Base-by-base conservation (phyloP, 2,329 filamentous ascomycete genomes). In the Dactylellina sp. region DNA sequence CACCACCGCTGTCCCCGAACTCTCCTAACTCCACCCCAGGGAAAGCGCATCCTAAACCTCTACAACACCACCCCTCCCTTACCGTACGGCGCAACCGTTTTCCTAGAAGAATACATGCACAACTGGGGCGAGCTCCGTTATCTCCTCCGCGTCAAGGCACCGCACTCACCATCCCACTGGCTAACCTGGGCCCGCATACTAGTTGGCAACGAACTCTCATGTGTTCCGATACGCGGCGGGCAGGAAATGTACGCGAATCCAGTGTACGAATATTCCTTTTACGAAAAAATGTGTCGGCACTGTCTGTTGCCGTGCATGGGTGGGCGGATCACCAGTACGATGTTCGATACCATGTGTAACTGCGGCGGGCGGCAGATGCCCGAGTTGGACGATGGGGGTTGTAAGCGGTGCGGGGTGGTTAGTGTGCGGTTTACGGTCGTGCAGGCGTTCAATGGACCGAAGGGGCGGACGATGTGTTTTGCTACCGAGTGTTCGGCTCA, bases 201-300 rank as follows among this genome's bases (percentile, higher is more conserved):
- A 12, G 46, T n/a, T 11, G 63, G 53, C 6, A 32, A 53, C n/a
- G 63, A 68, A 24, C 32, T 68, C 18, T 16, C 16, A 1, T 37
- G 47, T 37, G 18, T 53, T 14, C 63, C 63, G 14, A 68, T 68
- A 5, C 37, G 53, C 2, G 63, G 63, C 24, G 63, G 63, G 35
- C 46, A 49, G 11, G 63, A 53, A 37, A 47, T 60, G 16, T 32
- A 57, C 9, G 56, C 35, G 20, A 44, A 25, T 5, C 47, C 55
- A 24, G 56, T 70, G 16, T 56, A 62, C 42, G 64, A 70, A 25
- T 61, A 70, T 32, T 52, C 40, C 6, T 70, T 70, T 18, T 70
- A 47, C 24, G 56, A 70, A 28, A 47, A 55, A 14, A 12, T 61
- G 3, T 70, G 64, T 50, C 24, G 39, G 14, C 64, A 70, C 35